phyloP scores from a whole-genome alignment of 2,329 filamentous ascomycete genomes.

The Pseudofabraea citricarpa region DNA sequence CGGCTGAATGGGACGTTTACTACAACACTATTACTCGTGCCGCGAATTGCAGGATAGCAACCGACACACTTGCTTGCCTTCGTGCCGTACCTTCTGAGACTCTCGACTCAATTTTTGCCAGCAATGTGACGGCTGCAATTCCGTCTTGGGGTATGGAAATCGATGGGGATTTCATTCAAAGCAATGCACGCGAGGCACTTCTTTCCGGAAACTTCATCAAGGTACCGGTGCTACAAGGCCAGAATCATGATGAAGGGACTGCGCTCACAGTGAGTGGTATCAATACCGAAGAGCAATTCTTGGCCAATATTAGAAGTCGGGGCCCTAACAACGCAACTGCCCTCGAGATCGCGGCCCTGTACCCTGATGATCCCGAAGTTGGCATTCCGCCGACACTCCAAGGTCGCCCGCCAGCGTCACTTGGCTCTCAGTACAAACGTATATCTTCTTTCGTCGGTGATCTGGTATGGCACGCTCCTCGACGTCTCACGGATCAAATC shows the following conservation, averaged over 20 bases:
- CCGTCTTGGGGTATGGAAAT: conserved; percentile 33
- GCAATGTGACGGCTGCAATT: conserved; percentile 36
- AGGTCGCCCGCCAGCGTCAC: conserved; percentile 14
- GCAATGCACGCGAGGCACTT: conserved; percentile 48
- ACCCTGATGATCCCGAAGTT: conserved; percentile 44
- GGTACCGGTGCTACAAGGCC: conserved; percentile 58
- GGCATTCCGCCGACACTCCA: conserved; percentile 37
- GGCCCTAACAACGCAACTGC: conserved; percentile 24
- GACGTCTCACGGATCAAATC: conserved; percentile 45
- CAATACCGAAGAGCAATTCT: conserved; percentile 49
- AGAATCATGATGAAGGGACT: conserved; percentile 62
- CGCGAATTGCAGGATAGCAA: conserved; percentile 17
- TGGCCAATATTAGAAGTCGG: conserved; percentile 1
- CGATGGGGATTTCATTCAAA: conserved; percentile 52
- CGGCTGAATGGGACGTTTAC: conserved; percentile 15
- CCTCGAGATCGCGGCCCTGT: conserved; percentile 37
- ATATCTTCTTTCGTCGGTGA: conserved; percentile 51
- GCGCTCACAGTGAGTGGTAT: conserved; percentile 48
- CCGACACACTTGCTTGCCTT: conserved; percentile 17
- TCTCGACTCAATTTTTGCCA: conserved; percentile 35
- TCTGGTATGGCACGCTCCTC: conserved; percentile 47
- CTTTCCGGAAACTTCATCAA: conserved; percentile 54
- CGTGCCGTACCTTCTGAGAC: conserved; percentile 34
- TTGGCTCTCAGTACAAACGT: conserved; percentile 47
- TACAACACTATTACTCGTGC: conserved; percentile 32